Evolutionary conservation across 768 basidiomycete species (phyloP).

Genomic region (Infundibulicybe gibba): DNA sequence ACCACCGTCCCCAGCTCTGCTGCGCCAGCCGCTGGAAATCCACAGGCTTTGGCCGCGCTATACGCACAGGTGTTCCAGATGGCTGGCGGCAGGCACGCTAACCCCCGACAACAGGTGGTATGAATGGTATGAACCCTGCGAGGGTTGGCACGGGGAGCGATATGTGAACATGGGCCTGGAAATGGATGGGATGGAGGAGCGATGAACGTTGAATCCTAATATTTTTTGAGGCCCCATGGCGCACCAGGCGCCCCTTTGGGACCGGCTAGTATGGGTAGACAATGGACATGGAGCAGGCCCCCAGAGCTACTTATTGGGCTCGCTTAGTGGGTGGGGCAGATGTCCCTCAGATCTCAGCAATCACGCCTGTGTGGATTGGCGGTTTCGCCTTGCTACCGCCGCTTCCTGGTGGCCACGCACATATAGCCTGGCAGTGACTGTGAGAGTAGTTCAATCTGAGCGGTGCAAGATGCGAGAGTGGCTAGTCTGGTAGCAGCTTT

Average conservation of each 20-base stretch:
- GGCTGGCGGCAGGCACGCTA: conserved; percentile 55
- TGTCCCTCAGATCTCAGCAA: too few species aligned
- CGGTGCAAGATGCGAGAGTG: too few species aligned
- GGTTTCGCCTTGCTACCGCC: too few species aligned
- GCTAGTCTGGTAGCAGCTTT: too few species aligned
- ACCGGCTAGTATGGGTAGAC: conserved; percentile 44
- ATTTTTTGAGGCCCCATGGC: background rate
- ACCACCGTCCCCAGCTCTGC: conserved; percentile 17
- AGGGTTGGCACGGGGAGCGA: conserved; percentile 39
- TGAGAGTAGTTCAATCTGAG: too few species aligned
- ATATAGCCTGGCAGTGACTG: too few species aligned
- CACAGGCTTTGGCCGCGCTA: conserved; percentile 86
- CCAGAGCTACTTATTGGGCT: conserved; percentile 81
- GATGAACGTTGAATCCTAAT: conserved; percentile 24
- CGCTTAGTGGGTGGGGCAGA: conserved; percentile 53
- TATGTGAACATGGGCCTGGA: conserved; percentile 35
- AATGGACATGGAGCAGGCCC: conserved; percentile 65
- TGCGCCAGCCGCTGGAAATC: conserved; percentile 42
- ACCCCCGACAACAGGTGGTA: conserved; percentile 41
- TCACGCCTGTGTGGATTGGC: too few species aligned
- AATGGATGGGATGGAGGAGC: conserved; percentile 42
- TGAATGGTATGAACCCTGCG: conserved; percentile 29
- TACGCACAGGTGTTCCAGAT: conserved; percentile 98
- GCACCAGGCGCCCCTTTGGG: conserved; percentile 12
- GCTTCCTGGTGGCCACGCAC: too few species aligned